Percentiles rank a stretch among this genome's conserved stretches.
Evolutionary conservation across 768 basidiomycete species (phyloP).

Genomic region (Phanerodontia chrysosporium): DNA sequence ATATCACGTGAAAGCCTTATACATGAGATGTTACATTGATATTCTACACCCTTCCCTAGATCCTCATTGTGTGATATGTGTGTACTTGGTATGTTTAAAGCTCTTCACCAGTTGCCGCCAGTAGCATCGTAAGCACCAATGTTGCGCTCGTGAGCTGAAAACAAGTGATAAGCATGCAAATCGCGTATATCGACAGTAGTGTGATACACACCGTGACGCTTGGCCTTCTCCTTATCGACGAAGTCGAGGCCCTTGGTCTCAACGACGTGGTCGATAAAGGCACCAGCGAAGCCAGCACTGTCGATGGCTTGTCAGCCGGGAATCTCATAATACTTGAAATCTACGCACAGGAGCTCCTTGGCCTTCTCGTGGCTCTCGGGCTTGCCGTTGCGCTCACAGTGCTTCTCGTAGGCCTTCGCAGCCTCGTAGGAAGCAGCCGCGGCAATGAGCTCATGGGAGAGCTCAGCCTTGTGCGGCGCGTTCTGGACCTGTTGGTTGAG

Average conservation of each 20-base stretch:
- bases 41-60: conserved; percentile 4
- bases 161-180: neutral
- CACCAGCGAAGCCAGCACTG: conserved; percentile 54
- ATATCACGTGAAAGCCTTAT: too few species aligned
- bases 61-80: neutral
- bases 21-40: neutral
- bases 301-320: too few species aligned
- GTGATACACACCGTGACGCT: conserved; percentile 28
- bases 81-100: neutral
- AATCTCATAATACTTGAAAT: too few species aligned
- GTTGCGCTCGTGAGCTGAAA: conserved; percentile 10
- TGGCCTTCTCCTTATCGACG: conserved; percentile 40
- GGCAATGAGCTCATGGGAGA: conserved; percentile 66
- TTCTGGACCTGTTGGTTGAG: conserved; percentile 35
- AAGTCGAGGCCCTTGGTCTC: conserved; percentile 50
- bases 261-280: conserved; percentile 46
- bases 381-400: conserved; percentile 45
- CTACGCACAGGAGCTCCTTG: conserved; percentile 52
- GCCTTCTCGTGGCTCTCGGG: conserved; percentile 47
- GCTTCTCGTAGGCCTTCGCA: conserved; percentile 58
- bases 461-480: conserved; percentile 49
- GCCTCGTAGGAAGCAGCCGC: conserved; percentile 68
- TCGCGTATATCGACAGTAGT: neutral
- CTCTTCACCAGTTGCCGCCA: neutral
- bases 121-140: conserved; percentile 6